These are phyloP conservation scores for Scheffersomyces ergatensis DNA, from an alignment of 805 yeast genomes.

Conservation along the genomic window DNA sequence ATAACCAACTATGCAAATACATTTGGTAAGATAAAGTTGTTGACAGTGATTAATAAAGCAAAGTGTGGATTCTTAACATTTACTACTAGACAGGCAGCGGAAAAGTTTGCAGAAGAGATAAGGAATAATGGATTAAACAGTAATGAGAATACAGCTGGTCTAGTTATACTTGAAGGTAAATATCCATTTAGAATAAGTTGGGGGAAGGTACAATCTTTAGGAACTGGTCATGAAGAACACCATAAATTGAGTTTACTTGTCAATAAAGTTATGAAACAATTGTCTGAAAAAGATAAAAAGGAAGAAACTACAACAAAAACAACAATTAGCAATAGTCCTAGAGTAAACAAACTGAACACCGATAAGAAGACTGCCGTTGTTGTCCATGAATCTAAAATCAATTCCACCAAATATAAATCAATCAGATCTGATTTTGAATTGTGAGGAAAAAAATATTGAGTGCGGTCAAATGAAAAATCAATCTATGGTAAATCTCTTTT, in stretches of 20 bases:
- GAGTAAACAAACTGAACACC: too few species aligned
- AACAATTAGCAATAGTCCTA: background rate
- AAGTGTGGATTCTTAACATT: conserved; percentile 66
- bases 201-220: conserved; percentile 48
- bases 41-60: conserved; percentile 55
- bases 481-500: too few species aligned
- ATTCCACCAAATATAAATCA: conserved; percentile 2
- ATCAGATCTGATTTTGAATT: conserved; percentile 1
- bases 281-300: conserved; percentile 41
- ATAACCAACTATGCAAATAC: conserved; percentile 48
- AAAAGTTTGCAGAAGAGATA: conserved; percentile 28
- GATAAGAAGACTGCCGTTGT: background rate
- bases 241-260: conserved; percentile 50
- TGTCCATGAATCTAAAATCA: background rate
- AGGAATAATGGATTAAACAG: conserved; percentile 21
- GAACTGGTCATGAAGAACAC: conserved; percentile 42
- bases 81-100: conserved; percentile 48
- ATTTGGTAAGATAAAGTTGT: conserved; percentile 46
- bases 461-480: too few species aligned
- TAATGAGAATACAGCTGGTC: conserved; percentile 27
- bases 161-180: conserved; percentile 26
- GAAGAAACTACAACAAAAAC: background rate
- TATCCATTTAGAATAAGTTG: conserved; percentile 53
- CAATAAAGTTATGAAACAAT: conserved; percentile 49
- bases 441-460: background rate